phyloP scores from a whole-genome alignment of 352 stramenopile genomes.

The Globisporangium spinosum region DNA sequence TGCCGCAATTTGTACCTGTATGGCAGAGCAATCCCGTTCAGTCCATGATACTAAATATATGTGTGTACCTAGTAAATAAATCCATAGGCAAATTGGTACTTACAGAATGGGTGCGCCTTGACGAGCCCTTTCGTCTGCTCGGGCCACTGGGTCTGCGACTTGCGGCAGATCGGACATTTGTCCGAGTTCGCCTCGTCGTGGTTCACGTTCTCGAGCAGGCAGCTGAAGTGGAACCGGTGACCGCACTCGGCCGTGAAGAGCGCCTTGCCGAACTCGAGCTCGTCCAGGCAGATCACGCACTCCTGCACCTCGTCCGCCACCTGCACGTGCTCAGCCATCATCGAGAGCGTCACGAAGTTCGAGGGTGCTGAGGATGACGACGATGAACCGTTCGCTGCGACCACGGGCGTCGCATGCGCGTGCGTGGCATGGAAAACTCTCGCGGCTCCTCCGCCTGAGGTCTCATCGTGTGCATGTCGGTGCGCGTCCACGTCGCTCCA shows the following conservation, averaged over 20 bases:
- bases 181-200: conserved; percentile 86
- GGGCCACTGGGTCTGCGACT: conserved; percentile 79
- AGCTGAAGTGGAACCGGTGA: conserved; percentile 86
- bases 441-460: neutral
- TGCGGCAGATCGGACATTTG: conserved; percentile 87
- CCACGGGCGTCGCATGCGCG: conserved; percentile 17
- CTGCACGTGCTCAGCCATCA: conserved; percentile 23
- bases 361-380: neutral
- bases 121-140: conserved; percentile 82
- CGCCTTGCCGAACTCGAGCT: conserved; percentile 54
- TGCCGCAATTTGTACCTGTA: conserved; percentile 68
- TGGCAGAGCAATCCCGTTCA: neutral
- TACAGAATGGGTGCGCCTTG: conserved; percentile 83
- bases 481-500: conserved; percentile 69
- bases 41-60: neutral
- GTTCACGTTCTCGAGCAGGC: conserved; percentile 86
- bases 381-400: neutral
- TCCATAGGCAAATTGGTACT: conserved; percentile 6
- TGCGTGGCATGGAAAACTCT: conserved; percentile 16
- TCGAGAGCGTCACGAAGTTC: conserved; percentile 35
- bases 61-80: neutral
- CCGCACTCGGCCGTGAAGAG: conserved; percentile 85
- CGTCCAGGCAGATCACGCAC: conserved; percentile 85
- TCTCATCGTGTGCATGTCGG: conserved; percentile 16
- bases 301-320: conserved; percentile 44